phyloP scores from a whole-genome alignment of 345 rosid genomes.

The Raphanus sativus region DNA sequence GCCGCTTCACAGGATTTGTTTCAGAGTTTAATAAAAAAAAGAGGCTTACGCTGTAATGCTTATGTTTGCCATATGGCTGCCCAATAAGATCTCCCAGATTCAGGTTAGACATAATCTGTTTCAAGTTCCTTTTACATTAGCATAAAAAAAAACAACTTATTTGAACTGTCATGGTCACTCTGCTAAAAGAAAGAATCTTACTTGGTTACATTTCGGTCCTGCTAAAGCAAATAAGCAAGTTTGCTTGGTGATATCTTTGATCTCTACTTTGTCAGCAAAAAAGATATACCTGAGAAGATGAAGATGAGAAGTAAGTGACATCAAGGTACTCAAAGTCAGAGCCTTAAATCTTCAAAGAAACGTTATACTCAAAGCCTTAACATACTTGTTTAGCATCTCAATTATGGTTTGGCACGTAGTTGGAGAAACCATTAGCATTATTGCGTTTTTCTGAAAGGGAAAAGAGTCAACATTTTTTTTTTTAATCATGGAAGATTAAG shows the following conservation, averaged over 20 bases:
- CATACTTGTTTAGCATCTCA: slow-evolving; percentile 77
- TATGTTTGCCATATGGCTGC: slow-evolving; percentile 73
- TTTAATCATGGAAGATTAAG: too few relatives aligned
- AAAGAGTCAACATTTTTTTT: background rate
- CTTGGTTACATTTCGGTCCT: slow-evolving; percentile 72
- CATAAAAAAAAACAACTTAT: slow-evolving; percentile 22
- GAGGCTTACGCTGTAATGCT: slow-evolving; percentile 78
- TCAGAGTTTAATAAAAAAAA: background rate
- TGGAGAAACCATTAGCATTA: slow-evolving; percentile 69
- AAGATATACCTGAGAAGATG: slow-evolving; percentile 64
- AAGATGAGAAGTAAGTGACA: slow-evolving; percentile 8
- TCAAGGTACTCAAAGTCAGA: background rate
- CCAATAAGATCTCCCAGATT: slow-evolving; percentile 75
- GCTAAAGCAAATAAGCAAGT: slow-evolving; percentile 66
- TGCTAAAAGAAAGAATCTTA: slow-evolving; percentile 38
- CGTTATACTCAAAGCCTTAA: background rate
- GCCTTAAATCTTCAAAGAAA: background rate
- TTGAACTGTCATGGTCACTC: slow-evolving; percentile 15
- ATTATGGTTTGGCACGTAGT: slow-evolving; percentile 54
- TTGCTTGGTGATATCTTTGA: slow-evolving; percentile 77
- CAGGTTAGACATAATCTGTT: slow-evolving; percentile 66
- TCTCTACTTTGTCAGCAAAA: slow-evolving; percentile 80
- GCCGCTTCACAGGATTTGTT: background rate
- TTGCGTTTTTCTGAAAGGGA: slow-evolving; percentile 66
- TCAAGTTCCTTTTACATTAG: background rate